Conservation (phyloP, 169 alveolate genomes). For the Plasmodium inui region DNA sequence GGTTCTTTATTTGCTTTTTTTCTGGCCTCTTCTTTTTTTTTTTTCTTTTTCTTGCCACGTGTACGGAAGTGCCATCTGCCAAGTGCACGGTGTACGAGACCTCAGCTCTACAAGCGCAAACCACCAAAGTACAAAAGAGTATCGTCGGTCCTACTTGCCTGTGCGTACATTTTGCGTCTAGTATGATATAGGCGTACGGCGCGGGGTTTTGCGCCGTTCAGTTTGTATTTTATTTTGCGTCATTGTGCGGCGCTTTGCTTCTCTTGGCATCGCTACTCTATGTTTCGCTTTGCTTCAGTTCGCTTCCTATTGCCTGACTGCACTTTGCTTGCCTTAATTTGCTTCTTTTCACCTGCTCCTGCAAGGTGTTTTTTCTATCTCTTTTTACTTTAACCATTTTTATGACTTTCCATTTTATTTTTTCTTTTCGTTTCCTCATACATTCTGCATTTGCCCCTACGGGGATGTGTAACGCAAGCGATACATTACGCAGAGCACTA, state of each 20-base stretch:
- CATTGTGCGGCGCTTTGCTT: background rate
- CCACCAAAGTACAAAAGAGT: background rate
- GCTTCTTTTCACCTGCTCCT: constrained; percentile 7
- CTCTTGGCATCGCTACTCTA: background rate
- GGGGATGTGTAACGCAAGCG: background rate
- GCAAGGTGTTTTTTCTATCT: constrained; percentile 11
- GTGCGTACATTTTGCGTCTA: background rate
- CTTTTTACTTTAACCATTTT: background rate
- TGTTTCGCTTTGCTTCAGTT: background rate
- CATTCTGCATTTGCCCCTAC: background rate
- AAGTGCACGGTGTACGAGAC: background rate
- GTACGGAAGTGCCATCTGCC: no score
- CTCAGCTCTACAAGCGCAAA: background rate
- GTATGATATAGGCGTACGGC: background rate
- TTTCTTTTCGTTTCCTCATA: background rate
- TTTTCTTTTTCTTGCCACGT: background rate
- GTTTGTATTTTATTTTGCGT: background rate
- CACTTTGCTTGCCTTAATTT: background rate
- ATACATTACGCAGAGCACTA: background rate
- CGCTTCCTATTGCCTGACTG: background rate
- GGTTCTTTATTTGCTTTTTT: background rate
- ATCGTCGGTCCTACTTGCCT: background rate
- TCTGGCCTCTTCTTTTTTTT: background rate
- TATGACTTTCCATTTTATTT: background rate
- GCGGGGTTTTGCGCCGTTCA: background rate